phyloP scores from a whole-genome alignment of 345 rosid genomes.

The Limnanthes douglasii region DNA sequence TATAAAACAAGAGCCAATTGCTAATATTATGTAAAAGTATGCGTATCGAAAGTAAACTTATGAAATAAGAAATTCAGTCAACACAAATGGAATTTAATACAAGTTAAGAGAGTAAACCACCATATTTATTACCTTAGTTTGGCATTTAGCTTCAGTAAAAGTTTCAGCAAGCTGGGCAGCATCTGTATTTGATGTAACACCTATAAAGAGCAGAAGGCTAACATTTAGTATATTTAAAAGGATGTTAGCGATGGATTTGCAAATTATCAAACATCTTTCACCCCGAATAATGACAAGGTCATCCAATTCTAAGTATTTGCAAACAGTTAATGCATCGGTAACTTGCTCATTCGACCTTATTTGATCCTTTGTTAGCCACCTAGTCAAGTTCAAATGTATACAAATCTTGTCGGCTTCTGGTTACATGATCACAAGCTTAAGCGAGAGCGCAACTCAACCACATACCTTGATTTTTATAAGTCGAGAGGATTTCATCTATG shows the following conservation, averaged over 20 bases:
- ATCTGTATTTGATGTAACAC: slow-evolving; percentile 93
- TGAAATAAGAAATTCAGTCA: background rate
- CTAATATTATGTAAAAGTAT: background rate
- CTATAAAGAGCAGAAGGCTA: slow-evolving; percentile 20
- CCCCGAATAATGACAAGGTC: slow-evolving; percentile 92
- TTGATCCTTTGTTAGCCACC: slow-evolving; percentile 98
- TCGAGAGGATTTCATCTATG: slow-evolving; percentile 57
- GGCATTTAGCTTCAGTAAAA: slow-evolving; percentile 77
- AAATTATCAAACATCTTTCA: slow-evolving; percentile 8
- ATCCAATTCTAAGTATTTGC: slow-evolving; percentile 78
- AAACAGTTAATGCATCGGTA: slow-evolving; percentile 65
- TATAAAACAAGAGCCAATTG: slow-evolving; percentile 13
- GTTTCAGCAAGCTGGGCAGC: slow-evolving; percentile 98
- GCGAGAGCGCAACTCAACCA: slow-evolving; percentile 1
- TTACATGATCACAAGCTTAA: background rate
- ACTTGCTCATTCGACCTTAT: slow-evolving; percentile 88
- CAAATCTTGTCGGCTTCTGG: slow-evolving; percentile 7
- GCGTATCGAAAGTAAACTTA: background rate
- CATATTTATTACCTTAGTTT: slow-evolving; percentile 49
- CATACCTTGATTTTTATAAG: slow-evolving; percentile 96
- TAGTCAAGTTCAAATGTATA: slow-evolving; percentile 10
- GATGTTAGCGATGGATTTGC: background rate
- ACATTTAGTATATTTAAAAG: slow-evolving; percentile 4
- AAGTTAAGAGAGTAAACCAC: background rate
- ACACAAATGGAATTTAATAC: background rate